Base-by-base conservation (phyloP, 148 eudicot species). In the Rhododendron mucronatum region DNA sequence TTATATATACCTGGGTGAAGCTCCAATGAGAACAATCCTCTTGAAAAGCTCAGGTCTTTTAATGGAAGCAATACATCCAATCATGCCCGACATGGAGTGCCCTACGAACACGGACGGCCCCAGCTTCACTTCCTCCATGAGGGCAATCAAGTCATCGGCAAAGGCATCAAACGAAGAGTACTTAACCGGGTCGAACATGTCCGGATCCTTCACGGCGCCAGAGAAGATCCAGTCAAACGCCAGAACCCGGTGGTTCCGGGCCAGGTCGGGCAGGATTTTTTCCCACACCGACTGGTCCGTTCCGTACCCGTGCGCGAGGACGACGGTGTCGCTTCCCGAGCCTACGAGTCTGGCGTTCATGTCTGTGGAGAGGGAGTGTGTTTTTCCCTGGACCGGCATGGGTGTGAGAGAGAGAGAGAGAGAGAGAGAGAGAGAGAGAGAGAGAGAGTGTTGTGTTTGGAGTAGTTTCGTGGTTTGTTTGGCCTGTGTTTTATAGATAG, bases 51-150 rank as follows among this genome's bases (percentile, higher is more conserved):
- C 88, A 45, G 99, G 99, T 63, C 94, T 95, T 85, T 92, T 95
- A 8, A 91, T 85, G 50, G 99, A 94, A 90, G 99, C 98, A 90
- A 94, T 88, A 88, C 98, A 96, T 41, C 99, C 99, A 81, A 95
- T 89, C 91, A 94, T 96, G 13, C 89, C 94, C 59, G 99, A 90
- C 98, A 96, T 96, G 44, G 99, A 96, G 86, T 96, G 99, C 0
- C 96, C 98, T 61, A 96, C 90, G 85, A 91, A 92, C 20, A 93
- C 91, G 51, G 91, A 88, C 0, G 94, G 87, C 18, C 83, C 85
- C 48, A 94, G 47, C 6, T 89, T 89, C 92, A 95, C 80, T 88
- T 95, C 99, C 35, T 96, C 99, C 85, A 96, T 14, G 21, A 96
- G 91, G 82, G 83, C 65, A 20, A 94, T 88, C 84, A 96, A 90